Base-by-base conservation (phyloP, 306 rosid species). In the Medicago lupulina region DNA sequence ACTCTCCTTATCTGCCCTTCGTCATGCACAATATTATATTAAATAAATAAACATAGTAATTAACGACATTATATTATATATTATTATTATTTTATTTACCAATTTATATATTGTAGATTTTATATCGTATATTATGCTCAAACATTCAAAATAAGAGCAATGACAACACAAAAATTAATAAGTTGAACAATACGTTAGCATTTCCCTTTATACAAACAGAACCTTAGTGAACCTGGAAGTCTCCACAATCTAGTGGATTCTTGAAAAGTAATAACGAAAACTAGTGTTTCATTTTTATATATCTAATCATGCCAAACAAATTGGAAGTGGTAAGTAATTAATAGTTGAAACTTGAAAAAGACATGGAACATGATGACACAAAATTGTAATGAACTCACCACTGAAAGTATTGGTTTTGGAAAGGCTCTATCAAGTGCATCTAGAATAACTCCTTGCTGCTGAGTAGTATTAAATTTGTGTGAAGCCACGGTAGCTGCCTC, bases 401-500 rank as follows among this genome's bases (percentile, higher is more conserved):
- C 38, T 18, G 87, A 77, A 21, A 89, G 87, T 55, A 93, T 81
- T 54, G 90, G 91, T 58, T 79, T 81, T 55, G 98, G 97, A 78
- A 93, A 89, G 47, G 97, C 97, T 63, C 53, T 81, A 9, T 81
- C 75, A 36, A 93, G 97, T 46, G 92, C 87, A 57, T 88, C 68
- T 71, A 80, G 71, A 34, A 91, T 78, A 58, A 87, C 67, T 63
- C 85, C 79, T 21, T 75, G 77, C 54, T 89, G 96, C 74, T 85
- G 84, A 67, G 28, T 46, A 7, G 81, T 83, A 76, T 79, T 85
- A 34, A 84, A 89, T 15, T 73, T 84, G 51, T 55, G 64, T 2
- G 88, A 85, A 44, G 83, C 88, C 82, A 72, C 74, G 3, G 71
- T 79, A 41, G 98, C 84, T 81, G 94, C 97, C 66, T 91, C 97